These are phyloP conservation scores for Clathrospora elynae DNA, from an alignment of 2,329 filamentous ascomycete species.

Conservation along the genomic window DNA sequence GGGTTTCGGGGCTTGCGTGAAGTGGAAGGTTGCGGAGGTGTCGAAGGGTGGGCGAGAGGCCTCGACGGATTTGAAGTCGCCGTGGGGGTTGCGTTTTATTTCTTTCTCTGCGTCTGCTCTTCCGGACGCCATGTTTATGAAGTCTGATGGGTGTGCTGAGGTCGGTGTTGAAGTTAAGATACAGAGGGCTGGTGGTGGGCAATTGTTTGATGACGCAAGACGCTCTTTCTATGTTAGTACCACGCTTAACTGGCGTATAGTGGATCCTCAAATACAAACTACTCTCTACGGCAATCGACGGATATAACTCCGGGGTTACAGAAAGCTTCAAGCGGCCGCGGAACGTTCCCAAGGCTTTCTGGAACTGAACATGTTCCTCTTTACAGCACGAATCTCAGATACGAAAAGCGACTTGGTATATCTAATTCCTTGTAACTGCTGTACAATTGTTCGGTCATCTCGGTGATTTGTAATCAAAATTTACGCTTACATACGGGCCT, in stretches of 20 bases:
- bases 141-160: not conserved
- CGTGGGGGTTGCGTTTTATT: conserved; percentile 68
- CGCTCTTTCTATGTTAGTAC: conserved; percentile 1
- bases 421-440: conserved; percentile 1
- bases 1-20: conserved; percentile 68
- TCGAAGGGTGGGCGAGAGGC: conserved; percentile 67
- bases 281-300: conserved; percentile 20
- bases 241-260: not conserved
- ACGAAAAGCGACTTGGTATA: no score
- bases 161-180: no score
- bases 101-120: conserved; percentile 54
- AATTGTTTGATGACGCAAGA: conserved; percentile 3
- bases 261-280: conserved; percentile 10
- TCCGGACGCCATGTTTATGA: conserved; percentile 26
- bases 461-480: not conserved
- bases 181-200: no score
- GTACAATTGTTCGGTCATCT: not conserved
- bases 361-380: not conserved
- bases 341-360: conserved; percentile 9
- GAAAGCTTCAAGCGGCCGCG: conserved; percentile 11
- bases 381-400: no score
- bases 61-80: conserved; percentile 76
- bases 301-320: conserved; percentile 24
- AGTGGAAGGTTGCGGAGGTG: conserved; percentile 54
- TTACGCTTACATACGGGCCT: conserved; percentile 16